Evolutionary conservation across 2,329 filamentous ascomycete species (phyloP).

Genomic region (Teratosphaeria epicoccoides): DNA sequence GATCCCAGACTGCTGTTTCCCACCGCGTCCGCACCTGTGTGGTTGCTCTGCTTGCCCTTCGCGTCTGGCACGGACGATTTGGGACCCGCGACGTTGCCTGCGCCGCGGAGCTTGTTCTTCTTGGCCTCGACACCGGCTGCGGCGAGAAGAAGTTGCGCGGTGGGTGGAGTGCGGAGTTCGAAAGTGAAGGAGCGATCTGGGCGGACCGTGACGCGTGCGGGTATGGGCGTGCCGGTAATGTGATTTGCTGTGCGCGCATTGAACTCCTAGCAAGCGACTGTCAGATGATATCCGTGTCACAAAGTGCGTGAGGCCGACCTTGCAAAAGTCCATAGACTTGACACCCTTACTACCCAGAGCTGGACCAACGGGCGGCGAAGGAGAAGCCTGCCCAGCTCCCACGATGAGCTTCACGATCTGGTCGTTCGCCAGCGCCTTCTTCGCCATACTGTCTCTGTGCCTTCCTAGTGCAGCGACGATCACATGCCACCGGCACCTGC

Average conservation of each 20-base stretch:
- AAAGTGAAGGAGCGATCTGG: constrained; percentile 90
- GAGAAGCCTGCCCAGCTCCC: constrained; percentile 86
- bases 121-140: constrained; percentile 67
- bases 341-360: constrained; percentile 95
- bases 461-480: background rate
- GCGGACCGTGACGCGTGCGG: constrained; percentile 81
- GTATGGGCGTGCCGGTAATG: constrained; percentile 70
- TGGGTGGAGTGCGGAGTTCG: constrained; percentile 82
- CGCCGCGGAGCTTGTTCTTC: constrained; percentile 66
- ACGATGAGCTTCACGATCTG: constrained; percentile 96
- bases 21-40: constrained; percentile 11
- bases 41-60: constrained; percentile 23
- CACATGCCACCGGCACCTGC: background rate
- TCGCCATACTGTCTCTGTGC: constrained; percentile 36
- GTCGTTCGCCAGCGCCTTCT: constrained; percentile 44
- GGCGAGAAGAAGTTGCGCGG: constrained; percentile 76
- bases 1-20: constrained; percentile 60
- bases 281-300: background rate
- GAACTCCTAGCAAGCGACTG: constrained; percentile 68
- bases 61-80: constrained; percentile 28
- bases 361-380: constrained; percentile 90
- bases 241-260: constrained; percentile 88
- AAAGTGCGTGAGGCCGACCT: constrained; percentile 46
- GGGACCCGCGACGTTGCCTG: constrained; percentile 43
- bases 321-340: constrained; percentile 99